Evolutionary conservation across 345 rosid genomes (phyloP).

Genomic region (Theobroma cacao): DNA sequence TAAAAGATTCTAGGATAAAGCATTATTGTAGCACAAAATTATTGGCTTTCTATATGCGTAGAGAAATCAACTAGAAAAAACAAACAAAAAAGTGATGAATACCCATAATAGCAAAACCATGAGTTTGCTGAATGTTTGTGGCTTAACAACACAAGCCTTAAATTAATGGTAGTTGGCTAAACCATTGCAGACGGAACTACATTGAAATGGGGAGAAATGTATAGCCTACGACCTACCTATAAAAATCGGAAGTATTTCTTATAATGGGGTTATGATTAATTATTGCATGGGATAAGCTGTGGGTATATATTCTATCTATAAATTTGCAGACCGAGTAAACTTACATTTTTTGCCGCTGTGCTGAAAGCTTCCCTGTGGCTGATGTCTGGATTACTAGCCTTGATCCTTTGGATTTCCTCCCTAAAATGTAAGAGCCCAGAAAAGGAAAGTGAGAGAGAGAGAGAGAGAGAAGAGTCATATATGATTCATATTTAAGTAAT

Average conservation of each 20-base stretch:
- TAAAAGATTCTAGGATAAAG: not conserved
- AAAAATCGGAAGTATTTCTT: not conserved
- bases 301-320: not conserved
- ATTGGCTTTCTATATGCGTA: not conserved
- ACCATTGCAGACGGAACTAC: not conserved
- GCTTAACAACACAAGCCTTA: too few species aligned
- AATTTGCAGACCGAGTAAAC: constrained; percentile 11
- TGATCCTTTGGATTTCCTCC: constrained; percentile 98
- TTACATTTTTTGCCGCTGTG: constrained; percentile 97
- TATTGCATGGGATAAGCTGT: not conserved
- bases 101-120: not conserved
- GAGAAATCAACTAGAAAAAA: too few species aligned
- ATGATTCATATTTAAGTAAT: not conserved
- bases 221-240: not conserved
- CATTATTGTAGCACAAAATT: not conserved
- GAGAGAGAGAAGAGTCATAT: not conserved
- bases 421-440: constrained; percentile 30
- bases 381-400: constrained; percentile 91
- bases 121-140: too few species aligned
- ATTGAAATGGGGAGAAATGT: not conserved
- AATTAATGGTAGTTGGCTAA: not conserved
- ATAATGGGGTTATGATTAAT: not conserved
- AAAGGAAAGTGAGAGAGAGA: not conserved
- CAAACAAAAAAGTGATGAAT: too few species aligned
- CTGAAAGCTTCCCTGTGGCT: constrained; percentile 98